Evolutionary conservation across 768 basidiomycete species (phyloP).

Genomic region (Lactarius psammicola): DNA sequence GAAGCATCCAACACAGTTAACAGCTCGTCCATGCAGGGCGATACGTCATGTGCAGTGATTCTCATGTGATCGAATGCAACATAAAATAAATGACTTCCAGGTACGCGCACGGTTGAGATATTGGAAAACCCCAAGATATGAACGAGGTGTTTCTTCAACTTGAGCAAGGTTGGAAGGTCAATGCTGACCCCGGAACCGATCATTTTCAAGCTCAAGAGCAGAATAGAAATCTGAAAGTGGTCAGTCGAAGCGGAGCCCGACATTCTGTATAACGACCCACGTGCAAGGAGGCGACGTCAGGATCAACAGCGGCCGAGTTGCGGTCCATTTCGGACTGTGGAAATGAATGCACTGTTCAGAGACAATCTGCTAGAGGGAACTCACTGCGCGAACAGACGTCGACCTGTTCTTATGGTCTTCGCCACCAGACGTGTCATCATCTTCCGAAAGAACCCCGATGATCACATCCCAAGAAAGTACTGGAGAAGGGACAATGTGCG

Average conservation of each 20-base stretch:
- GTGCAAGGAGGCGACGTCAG: constrained; percentile 48
- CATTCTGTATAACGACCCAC: constrained; percentile 35
- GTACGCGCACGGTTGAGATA: constrained; percentile 46
- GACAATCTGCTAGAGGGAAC: constrained; percentile 22
- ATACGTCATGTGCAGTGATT: constrained; percentile 43
- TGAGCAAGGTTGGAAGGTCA: constrained; percentile 52
- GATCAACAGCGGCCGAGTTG: constrained; percentile 37
- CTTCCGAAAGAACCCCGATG: constrained; percentile 56
- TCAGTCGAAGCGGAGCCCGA: neutral
- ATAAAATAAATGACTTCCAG: constrained; percentile 49
- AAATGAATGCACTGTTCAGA: neutral
- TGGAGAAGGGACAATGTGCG: constrained; percentile 31
- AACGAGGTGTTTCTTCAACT: constrained; percentile 52
- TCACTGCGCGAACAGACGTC: constrained; percentile 44
- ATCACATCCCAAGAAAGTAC: constrained; percentile 67
- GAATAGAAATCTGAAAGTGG: constrained; percentile 48
- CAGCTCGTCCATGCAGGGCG: constrained; percentile 59
- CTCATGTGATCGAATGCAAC: constrained; percentile 53
- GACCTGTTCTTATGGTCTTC: constrained; percentile 42
- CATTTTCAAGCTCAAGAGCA: constrained; percentile 63
- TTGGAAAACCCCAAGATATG: constrained; percentile 57
- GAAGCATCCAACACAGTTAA: constrained; percentile 59
- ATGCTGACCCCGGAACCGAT: constrained; percentile 60
- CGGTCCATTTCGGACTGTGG: constrained; percentile 39
- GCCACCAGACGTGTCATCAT: constrained; percentile 45